These are phyloP conservation scores for Rhodotorula sphaerocarpa DNA, from an alignment of 768 basidiomycete genomes.

Conservation along the genomic window DNA sequence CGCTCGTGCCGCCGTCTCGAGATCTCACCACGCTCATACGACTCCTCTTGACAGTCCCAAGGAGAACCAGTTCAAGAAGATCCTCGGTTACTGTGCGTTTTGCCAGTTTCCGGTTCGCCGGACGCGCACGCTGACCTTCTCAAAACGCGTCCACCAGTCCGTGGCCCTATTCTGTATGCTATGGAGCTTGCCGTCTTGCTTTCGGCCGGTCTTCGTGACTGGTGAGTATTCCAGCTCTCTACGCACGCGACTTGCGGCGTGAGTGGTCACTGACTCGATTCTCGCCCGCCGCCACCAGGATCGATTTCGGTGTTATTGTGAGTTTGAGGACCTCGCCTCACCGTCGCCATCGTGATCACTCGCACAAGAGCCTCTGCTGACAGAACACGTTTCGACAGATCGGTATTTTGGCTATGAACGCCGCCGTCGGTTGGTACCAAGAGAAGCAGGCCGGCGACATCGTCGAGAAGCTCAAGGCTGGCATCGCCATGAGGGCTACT, in stretches of 20 bases:
- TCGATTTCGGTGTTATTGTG: constrained; percentile 51
- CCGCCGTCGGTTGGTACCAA: constrained; percentile 50
- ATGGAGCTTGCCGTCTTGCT: constrained; percentile 51
- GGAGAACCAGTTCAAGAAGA: constrained; percentile 49
- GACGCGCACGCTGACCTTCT: not conserved
- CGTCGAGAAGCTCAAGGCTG: constrained; percentile 50
- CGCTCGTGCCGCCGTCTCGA: not conserved
- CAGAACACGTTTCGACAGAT: no score
- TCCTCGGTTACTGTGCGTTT: constrained; percentile 49
- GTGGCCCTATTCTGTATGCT: constrained; percentile 38
- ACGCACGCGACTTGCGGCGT: no score
- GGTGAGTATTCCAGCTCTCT: not conserved
- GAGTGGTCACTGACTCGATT: no score
- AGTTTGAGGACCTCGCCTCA: constrained; percentile 11
- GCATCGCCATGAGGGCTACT: constrained; percentile 47
- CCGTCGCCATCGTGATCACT: not conserved
- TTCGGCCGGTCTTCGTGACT: constrained; percentile 45
- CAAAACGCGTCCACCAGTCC: not conserved
- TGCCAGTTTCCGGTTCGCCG: constrained; percentile 42
- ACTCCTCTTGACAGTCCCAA: constrained; percentile 41
- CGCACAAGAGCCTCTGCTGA: no score
- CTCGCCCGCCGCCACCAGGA: no score
- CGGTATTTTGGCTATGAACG: constrained; percentile 48
- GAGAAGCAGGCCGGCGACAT: constrained; percentile 51
- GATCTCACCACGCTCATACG: not conserved